A percentile compares a stretch with the other conserved stretches of the same genome.
Evolutionary conservation across 2,329 filamentous ascomycete species (phyloP).

Genomic region (Phialophora expanda): DNA sequence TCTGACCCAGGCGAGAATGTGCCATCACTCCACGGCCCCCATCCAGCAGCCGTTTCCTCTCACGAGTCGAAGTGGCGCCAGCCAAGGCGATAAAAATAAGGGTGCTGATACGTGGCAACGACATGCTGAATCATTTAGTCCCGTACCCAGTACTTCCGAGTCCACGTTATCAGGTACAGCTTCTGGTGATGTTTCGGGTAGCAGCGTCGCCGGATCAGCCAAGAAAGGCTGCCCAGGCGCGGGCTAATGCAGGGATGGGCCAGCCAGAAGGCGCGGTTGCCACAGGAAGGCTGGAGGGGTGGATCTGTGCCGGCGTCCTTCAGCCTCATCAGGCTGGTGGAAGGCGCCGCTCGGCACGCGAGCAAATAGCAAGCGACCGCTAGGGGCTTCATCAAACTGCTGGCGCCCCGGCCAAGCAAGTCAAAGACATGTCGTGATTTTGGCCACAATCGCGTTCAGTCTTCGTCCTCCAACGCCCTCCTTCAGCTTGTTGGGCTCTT

Average conservation of each 20-base stretch:
- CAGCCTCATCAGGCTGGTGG: conserved; percentile 22
- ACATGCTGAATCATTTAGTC: too few species aligned
- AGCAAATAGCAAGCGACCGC: conserved; percentile 4
- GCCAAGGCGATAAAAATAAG: not conserved
- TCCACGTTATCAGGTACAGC: not conserved
- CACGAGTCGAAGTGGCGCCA: not conserved
- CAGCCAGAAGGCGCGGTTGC: conserved; percentile 1
- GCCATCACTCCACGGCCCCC: not conserved
- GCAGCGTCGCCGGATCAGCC: not conserved
- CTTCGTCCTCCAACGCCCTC: not conserved
- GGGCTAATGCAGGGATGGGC: conserved; percentile 18
- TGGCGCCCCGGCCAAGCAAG: conserved; percentile 6
- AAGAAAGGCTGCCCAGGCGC: not conserved
- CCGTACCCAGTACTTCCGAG: too few species aligned
- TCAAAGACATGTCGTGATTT: conserved; percentile 24
- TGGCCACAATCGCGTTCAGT: conserved; percentile 10
- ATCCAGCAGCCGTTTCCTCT: not conserved
- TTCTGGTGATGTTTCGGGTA: conserved; percentile 11
- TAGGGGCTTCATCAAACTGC: conserved; percentile 1
- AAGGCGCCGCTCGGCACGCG: conserved; percentile 7
- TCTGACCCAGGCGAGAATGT: too few species aligned
- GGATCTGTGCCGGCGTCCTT: not conserved
- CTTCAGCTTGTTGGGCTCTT: not conserved
- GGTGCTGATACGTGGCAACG: too few species aligned
- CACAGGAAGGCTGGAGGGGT: not conserved